phyloP scores from a whole-genome alignment of 2,329 filamentous ascomycete genomes.

The Ascochyta pisi region DNA sequence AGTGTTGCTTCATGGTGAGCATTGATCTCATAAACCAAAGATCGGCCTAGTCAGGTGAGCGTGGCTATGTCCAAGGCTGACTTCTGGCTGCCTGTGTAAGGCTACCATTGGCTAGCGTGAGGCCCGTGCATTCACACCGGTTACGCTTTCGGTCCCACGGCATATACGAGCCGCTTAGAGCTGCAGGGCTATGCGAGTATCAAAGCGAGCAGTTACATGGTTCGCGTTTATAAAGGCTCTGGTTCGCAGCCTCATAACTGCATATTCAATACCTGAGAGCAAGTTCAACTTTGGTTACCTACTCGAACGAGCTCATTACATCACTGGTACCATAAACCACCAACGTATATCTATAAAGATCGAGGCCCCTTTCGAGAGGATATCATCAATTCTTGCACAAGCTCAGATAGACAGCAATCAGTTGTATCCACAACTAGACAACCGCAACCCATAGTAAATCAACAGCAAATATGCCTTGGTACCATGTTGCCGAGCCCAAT shows the following conservation, averaged over 20 bases:
- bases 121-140: slow-evolving; percentile 12
- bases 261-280: background rate
- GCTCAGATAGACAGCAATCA: background rate
- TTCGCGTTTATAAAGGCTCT: background rate
- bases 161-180: background rate
- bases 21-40: background rate
- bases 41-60: slow-evolving; percentile 8
- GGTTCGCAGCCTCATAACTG: background rate
- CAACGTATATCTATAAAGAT: background rate
- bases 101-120: background rate
- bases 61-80: slow-evolving; percentile 27
- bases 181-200: slow-evolving; percentile 4
- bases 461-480: slow-evolving; percentile 57
- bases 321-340: background rate
- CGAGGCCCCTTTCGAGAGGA: background rate
- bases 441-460: background rate
- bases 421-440: background rate
- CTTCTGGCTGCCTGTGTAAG: background rate
- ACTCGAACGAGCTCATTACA: background rate
- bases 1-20: background rate
- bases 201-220: background rate
- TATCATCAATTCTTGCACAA: background rate
- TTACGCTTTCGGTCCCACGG: slow-evolving; percentile 13
- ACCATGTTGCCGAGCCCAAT: slow-evolving; percentile 75
- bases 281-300: background rate